Conservation (phyloP, 345 rosid genomes). For the Mercurialis annua region DNA sequence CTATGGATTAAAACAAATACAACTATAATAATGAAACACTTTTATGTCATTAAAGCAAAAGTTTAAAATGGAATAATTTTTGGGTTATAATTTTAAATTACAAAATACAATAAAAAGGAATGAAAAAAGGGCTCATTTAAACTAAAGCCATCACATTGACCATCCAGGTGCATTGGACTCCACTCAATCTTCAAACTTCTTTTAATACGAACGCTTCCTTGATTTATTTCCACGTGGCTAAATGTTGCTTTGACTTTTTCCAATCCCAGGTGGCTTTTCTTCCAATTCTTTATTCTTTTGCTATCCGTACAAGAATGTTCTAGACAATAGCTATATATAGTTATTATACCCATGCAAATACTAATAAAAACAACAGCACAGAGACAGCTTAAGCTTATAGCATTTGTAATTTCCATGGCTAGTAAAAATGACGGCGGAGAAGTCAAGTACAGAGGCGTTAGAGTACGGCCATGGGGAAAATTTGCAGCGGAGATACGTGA, state of each 20-base stretch:
- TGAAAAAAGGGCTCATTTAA: no score
- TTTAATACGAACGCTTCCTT: constrained; percentile 11
- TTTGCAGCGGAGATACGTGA: constrained; percentile 91
- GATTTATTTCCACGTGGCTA: constrained; percentile 19
- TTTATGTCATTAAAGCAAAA: no score
- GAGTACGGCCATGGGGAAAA: constrained; percentile 90
- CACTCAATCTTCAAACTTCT: constrained; percentile 23
- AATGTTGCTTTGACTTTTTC: constrained; percentile 6
- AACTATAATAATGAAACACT: no score
- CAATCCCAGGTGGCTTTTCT: constrained; percentile 3
- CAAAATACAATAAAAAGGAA: not conserved
- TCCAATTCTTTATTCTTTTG: no score
- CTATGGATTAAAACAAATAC: no score
- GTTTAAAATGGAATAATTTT: no score
- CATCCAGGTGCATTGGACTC: constrained; percentile 46
- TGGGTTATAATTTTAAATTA: no score
- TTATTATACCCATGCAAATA: constrained; percentile 41
- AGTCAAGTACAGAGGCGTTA: constrained; percentile 64
- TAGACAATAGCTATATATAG: no score
- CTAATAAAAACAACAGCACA: not conserved
- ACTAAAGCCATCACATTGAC: constrained; percentile 55
- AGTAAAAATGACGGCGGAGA: constrained; percentile 29
- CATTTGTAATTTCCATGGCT: no score
- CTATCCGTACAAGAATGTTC: no score
- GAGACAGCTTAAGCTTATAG: no score